Evolutionary conservation across 2,329 filamentous ascomycete species (phyloP), one percentile per base, ranked within the genome.

Genomic region (Anthostomella pinea): DNA sequence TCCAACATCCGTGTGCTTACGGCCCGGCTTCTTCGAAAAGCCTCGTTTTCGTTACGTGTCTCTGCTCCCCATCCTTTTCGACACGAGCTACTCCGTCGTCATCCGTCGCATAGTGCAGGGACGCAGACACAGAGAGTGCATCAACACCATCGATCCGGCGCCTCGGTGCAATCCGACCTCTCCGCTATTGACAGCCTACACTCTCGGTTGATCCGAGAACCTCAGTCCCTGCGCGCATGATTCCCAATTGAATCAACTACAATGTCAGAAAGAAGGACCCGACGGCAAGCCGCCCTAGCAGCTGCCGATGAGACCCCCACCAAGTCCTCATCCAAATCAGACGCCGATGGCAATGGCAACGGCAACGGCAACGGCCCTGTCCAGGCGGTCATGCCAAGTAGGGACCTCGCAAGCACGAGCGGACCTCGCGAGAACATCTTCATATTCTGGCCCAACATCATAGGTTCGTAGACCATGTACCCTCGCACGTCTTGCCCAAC

Each of bases 401-500:
- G 34, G 53, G 61, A 33, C 48, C 53, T 16, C 38, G 60, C 43
- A 56, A 58, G 42, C 54, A 51, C 34, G 59, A 63, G n/a, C 43
- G 67, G 57, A 58, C 65, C 49, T 8, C 59, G 65, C 26, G 85
- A 90, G 64, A 91, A 91, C 62, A 84, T 91, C 48, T 91, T 90
- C 49, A 63, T 90, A 20, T 90, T 91, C 65, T 82, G 77, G 64
- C 86, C 87, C 19, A 91, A 91, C 56, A 70, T 91, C 24, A 90
- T 91, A 53, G 86, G 85, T 88, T 69, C 48, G 75, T 56, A 15
- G 18, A 27, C 17, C 5, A 19, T 9, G 8, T 9, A 16, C n/a
- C 13, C 14, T 11, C 2, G 10, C 11, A 11, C 15, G 26, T 14
- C 21, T n/a, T 21, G 14, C 17, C 15, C 23, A 18, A 5, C 28